phyloP scores from a whole-genome alignment of 768 basidiomycete genomes.

The Tulasnella sp. region DNA sequence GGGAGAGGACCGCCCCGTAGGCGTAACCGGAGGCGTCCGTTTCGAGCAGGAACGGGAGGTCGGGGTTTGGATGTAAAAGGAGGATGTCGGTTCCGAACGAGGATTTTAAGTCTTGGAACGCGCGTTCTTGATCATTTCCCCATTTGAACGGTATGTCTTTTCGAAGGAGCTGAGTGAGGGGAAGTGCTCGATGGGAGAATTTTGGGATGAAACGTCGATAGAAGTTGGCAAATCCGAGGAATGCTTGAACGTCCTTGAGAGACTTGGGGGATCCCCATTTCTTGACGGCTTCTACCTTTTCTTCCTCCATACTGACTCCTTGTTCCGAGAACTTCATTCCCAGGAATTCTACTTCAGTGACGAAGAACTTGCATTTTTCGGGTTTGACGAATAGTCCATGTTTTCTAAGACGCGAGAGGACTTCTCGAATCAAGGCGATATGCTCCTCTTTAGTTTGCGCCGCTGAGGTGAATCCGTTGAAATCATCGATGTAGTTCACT shows the following conservation, averaged over 20 bases:
- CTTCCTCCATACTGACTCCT: constrained; percentile 5
- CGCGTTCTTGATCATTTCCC: not conserved
- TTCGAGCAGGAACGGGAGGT: not conserved
- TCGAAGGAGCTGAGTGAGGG: constrained; percentile 6
- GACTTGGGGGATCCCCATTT: constrained; percentile 19
- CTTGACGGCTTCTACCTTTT: not conserved
- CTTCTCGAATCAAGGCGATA: not conserved
- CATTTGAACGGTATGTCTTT: not conserved
- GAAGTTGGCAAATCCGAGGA: constrained; percentile 23
- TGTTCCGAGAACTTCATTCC: constrained; percentile 7
- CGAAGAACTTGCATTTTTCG: constrained; percentile 22
- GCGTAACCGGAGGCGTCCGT: constrained; percentile 1
- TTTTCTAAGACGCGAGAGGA: constrained; percentile 18
- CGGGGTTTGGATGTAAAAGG: not conserved
- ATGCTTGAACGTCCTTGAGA: constrained; percentile 20
- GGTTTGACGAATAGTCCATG: constrained; percentile 18
- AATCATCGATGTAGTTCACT: constrained; percentile 22
- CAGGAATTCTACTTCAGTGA: constrained; percentile 18
- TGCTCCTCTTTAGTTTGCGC: constrained; percentile 16
- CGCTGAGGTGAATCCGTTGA: constrained; percentile 17
- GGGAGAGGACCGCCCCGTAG: constrained; percentile 4
- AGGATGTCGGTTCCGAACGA: not conserved
- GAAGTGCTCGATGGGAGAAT: constrained; percentile 18
- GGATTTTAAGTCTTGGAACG: not conserved
- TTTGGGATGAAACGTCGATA: constrained; percentile 21